phyloP scores from a whole-genome alignment of 208 protist genomes.

The Eutreptiella sp. region DNA sequence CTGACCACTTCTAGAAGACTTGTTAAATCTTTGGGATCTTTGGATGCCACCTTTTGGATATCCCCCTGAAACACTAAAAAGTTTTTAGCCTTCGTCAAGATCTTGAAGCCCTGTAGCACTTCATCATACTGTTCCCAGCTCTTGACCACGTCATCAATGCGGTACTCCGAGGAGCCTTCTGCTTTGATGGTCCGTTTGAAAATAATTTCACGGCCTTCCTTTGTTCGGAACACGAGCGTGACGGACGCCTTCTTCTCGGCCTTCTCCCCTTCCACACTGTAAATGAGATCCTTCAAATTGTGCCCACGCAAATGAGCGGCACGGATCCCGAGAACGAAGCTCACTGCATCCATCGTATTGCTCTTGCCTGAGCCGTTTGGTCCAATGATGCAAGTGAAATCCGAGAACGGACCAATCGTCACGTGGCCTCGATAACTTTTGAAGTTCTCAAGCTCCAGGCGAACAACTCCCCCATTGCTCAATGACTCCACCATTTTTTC shows the following conservation, averaged over 20 bases:
- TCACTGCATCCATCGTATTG: slow-evolving; percentile 98
- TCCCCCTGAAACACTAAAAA: slow-evolving; percentile 96
- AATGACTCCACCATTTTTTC: neutral
- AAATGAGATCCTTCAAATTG: slow-evolving; percentile 81
- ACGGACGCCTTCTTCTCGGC: slow-evolving; percentile 47
- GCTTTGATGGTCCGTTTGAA: slow-evolving; percentile 66
- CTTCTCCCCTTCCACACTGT: slow-evolving; percentile 46
- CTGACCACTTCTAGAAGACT: slow-evolving; percentile 91
- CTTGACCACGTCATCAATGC: slow-evolving; percentile 65
- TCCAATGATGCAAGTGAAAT: slow-evolving; percentile 97
- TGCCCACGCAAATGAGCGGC: slow-evolving; percentile 64
- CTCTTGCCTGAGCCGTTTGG: slow-evolving; percentile 97
- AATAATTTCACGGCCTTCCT: slow-evolving; percentile 41
- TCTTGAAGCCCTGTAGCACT: slow-evolving; percentile 55
- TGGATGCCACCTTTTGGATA: slow-evolving; percentile 87
- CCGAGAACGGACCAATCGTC: slow-evolving; percentile 89
- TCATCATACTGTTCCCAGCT: slow-evolving; percentile 69
- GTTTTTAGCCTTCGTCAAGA: slow-evolving; percentile 80
- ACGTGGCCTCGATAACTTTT: slow-evolving; percentile 94
- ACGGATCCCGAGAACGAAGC: slow-evolving; percentile 89
- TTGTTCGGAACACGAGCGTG: slow-evolving; percentile 56
- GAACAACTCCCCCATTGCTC: neutral
- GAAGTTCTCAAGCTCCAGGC: slow-evolving; percentile 94
- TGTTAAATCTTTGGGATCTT: slow-evolving; percentile 86
- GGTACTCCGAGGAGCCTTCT: slow-evolving; percentile 51